Base-by-base conservation (phyloP, 2,329 filamentous ascomycete genomes). In the Colletotrichum eremochloae region DNA sequence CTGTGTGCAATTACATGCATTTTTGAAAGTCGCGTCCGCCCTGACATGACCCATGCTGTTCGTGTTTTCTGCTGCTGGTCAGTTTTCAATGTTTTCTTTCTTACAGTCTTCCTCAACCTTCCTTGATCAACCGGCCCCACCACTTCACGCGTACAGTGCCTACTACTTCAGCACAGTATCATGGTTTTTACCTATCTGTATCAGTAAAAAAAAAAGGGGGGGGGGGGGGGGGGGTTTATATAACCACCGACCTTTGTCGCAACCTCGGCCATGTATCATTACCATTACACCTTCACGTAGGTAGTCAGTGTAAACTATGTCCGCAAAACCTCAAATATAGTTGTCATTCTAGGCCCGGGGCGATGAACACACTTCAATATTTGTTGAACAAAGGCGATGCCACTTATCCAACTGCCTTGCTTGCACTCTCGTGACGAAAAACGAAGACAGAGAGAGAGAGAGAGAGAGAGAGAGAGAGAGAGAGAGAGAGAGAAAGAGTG, bases 101-200 rank as follows among this genome's bases (percentile, higher is more conserved):
- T 18, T 33, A 44, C 18, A 20, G 24, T 36, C 24, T 64, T 44
- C 44, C 50, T 38, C 62, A 42, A 64, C 62, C 56, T 57, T 57
- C 55, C 36, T 24, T 44, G 18, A 15, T 24, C 29, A n/a, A n/a
- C 15, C 4, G 40, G 62, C 50, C 8, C 50, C 29, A 64, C 62
- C 50, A 56, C 62, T 64, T 64, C 62, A 64, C 62, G 62, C 62
- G 62, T 64, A 64, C 62, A 64, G 62, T 64, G 50, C 46, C 18
- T 24, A 12, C 20, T 24, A 48, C 18, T 15, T 3, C 14, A 9
- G 4, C 36, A 64, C 62, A 55, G 50, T 56, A 18, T 11, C 4
- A 1, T 4, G 38, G 24, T 7, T 29, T 44, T 3, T 8, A 57
- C 52, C 14, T 24, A 24, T 11, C 4, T 9, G 33, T 14, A 11